These are phyloP conservation scores for Saccharomycopsis oosterbeekiorum DNA, from an alignment of 805 yeast genomes.

Conservation along the genomic window DNA sequence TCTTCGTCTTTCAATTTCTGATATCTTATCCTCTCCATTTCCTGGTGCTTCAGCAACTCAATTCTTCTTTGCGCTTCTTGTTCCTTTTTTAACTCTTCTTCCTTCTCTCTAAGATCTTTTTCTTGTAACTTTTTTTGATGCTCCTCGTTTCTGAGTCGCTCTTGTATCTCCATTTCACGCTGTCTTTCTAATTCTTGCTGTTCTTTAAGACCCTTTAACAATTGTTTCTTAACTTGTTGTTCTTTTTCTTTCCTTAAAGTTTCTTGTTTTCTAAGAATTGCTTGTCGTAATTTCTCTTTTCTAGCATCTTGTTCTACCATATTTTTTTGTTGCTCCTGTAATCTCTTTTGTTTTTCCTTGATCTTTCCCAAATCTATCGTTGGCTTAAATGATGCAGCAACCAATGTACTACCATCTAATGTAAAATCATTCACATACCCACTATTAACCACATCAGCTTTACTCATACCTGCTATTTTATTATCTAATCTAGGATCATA, in stretches of 20 bases:
- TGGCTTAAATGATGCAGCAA: not conserved
- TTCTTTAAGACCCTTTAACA: slow-evolving; percentile 6
- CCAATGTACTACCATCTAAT: not conserved
- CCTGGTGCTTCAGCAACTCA: not conserved
- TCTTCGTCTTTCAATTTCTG: slow-evolving; percentile 5
- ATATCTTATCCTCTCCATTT: not conserved
- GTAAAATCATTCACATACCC: slow-evolving; percentile 24
- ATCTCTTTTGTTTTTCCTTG: not conserved
- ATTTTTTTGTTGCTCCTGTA: not conserved
- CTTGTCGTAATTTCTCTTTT: not conserved
- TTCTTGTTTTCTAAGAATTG: slow-evolving; percentile 1
- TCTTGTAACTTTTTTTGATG: slow-evolving; percentile 5
- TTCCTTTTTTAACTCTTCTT: slow-evolving; percentile 8
- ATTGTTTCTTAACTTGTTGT: slow-evolving; percentile 13
- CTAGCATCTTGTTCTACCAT: slow-evolving; percentile 13
- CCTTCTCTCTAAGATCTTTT: slow-evolving; percentile 8
- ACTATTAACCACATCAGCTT: slow-evolving; percentile 31
- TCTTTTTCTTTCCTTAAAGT: slow-evolving; percentile 3
- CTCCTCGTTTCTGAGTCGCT: not conserved
- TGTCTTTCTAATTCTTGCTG: not conserved
- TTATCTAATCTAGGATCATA: slow-evolving; percentile 34
- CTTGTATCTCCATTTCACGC: slow-evolving; percentile 2
- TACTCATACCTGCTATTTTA: slow-evolving; percentile 26
- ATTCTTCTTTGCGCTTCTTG: slow-evolving; percentile 11
- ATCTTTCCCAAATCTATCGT: not conserved